Conservation (phyloP, 352 stramenopile genomes). For the Pythium chondricola region DNA sequence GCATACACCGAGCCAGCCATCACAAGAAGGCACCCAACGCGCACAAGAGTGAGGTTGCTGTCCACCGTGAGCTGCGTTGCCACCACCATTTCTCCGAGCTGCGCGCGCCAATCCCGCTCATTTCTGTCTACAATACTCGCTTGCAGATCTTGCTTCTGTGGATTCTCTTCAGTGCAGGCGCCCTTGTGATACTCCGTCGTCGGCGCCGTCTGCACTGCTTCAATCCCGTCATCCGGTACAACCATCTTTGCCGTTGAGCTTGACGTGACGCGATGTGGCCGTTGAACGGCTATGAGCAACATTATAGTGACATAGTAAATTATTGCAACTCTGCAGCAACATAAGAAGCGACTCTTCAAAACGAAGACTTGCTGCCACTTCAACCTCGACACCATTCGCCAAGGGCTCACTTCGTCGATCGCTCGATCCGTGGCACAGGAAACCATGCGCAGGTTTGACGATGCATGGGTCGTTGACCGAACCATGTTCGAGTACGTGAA, state of each 20-base stretch:
- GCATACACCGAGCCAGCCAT: conserved; percentile 34
- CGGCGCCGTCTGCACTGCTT: neutral
- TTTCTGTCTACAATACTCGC: conserved; percentile 8
- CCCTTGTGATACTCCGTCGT: neutral
- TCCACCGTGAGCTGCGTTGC: conserved; percentile 42
- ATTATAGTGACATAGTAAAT: too few species aligned
- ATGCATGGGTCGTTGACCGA: conserved; percentile 88
- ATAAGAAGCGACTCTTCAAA: too few species aligned
- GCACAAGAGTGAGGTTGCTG: conserved; percentile 61
- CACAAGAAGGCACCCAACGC: conserved; percentile 40
- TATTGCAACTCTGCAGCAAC: too few species aligned
- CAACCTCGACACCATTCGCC: conserved; percentile 6
- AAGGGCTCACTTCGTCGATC: conserved; percentile 5
- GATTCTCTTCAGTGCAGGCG: too few species aligned
- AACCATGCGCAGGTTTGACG: conserved; percentile 64
- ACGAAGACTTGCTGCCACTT: conserved; percentile 5
- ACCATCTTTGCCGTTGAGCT: conserved; percentile 14
- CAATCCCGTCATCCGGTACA: conserved; percentile 1
- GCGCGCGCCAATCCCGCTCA: conserved; percentile 14
- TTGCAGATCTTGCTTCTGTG: too few species aligned
- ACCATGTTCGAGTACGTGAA: conserved; percentile 95
- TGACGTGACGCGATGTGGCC: too few species aligned
- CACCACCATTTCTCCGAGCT: conserved; percentile 7
- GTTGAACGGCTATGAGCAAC: too few species aligned
- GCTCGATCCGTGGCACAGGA: neutral